Percentiles rank a stretch among this genome's conserved stretches.
Conservation (phyloP, 176 grass and related monocot species). For the Carex myosuroides region DNA sequence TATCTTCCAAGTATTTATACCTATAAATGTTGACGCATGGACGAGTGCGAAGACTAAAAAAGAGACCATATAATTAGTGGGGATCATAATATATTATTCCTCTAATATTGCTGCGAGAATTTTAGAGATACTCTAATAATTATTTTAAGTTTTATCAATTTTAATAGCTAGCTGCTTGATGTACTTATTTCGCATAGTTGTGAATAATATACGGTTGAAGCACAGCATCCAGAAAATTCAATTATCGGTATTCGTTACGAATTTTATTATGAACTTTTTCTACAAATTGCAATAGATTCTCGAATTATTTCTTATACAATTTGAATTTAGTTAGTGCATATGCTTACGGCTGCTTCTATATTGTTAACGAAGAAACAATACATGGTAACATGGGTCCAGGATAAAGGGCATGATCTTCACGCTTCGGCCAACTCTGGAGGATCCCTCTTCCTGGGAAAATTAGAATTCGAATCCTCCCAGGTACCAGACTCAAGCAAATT, state of each 20-base stretch:
- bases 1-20: too few species aligned
- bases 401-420: background rate
- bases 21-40: accelerated
- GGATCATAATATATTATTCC: too few species aligned
- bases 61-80: too few species aligned
- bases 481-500: too few species aligned
- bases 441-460: background rate
- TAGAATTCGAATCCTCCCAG: background rate
- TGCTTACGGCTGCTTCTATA: background rate
- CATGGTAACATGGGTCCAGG: background rate
- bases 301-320: background rate
- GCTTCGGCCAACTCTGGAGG: background rate
- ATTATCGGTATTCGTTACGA: background rate
- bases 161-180: background rate
- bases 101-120: too few species aligned
- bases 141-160: background rate
- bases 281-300: background rate
- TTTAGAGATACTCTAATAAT: too few species aligned
- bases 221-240: background rate
- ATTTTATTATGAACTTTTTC: background rate
- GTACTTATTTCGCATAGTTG: background rate
- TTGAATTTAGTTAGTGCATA: background rate
- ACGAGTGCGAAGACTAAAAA: too few species aligned
- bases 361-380: background rate
- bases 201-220: background rate